phyloP scores from a whole-genome alignment of 176 grass and related monocot genomes.

The Luzula sylvatica region DNA sequence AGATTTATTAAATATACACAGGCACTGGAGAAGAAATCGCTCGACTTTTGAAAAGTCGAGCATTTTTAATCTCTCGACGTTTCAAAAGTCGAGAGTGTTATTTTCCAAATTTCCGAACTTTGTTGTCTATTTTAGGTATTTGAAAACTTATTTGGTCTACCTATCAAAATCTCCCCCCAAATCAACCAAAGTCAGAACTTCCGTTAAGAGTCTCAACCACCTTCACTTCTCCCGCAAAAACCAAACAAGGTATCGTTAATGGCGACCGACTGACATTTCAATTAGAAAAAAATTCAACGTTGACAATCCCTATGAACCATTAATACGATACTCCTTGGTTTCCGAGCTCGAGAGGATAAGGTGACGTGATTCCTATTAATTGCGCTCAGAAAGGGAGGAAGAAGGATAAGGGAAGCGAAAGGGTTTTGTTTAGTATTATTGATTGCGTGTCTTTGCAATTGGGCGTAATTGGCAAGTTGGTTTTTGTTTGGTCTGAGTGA shows the following conservation, averaged over 20 bases:
- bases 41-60: too few species aligned
- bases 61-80: too few species aligned
- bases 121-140: too few species aligned
- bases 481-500: neutral
- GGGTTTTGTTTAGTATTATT: neutral
- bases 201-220: too few species aligned
- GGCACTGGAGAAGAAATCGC: too few species aligned
- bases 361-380: constrained; percentile 1
- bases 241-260: constrained; percentile 3
- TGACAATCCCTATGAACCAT: neutral
- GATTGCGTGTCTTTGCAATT: neutral
- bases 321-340: neutral
- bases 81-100: too few species aligned
- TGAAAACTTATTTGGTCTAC: too few species aligned
- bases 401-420: neutral
- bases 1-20: too few species aligned
- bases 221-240: too few species aligned
- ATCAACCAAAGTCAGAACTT: too few species aligned
- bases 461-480: neutral
- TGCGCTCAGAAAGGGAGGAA: neutral
- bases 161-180: too few species aligned
- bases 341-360: constrained; percentile 10
- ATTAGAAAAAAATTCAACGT: neutral
- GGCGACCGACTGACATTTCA: constrained; percentile 4
- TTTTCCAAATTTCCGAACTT: too few species aligned